phyloP scores from a whole-genome alignment of 2,329 filamentous ascomycete genomes.

The Colletotrichum sp. region DNA sequence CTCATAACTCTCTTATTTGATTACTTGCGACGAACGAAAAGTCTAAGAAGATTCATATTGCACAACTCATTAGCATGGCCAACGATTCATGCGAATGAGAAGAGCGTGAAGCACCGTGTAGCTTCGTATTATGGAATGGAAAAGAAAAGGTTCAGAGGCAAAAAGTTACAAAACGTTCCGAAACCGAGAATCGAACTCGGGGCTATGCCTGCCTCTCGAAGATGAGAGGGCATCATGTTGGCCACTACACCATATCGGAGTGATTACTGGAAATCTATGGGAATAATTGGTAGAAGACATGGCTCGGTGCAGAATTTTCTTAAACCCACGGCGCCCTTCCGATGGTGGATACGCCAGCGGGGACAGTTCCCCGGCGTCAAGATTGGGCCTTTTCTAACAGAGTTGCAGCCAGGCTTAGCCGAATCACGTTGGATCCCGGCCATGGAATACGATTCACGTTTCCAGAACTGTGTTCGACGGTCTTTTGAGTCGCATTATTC shows the following conservation, averaged over 20 bases:
- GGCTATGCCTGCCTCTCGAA: neutral
- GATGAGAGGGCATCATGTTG: neutral
- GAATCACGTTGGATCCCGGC: neutral
- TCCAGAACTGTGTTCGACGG: neutral
- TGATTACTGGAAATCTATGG: neutral
- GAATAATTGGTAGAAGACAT: neutral
- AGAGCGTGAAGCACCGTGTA: neutral
- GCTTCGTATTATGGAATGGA: neutral
- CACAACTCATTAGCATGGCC: neutral
- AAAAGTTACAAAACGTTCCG: neutral
- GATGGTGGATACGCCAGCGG: neutral
- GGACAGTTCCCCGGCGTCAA: neutral
- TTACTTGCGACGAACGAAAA: neutral
- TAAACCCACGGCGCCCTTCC: neutral
- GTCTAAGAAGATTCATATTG: no score
- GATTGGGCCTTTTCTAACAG: neutral
- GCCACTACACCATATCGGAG: neutral
- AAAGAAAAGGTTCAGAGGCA: neutral
- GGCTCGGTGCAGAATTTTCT: neutral
- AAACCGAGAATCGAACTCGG: slow-evolving; percentile 1
- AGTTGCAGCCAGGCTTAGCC: neutral
- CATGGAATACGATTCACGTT: neutral
- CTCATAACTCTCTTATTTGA: neutral
- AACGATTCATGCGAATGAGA: neutral
- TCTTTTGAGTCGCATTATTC: neutral